Conservation (phyloP, 345 rosid genomes). For the Adansonia digitata region DNA sequence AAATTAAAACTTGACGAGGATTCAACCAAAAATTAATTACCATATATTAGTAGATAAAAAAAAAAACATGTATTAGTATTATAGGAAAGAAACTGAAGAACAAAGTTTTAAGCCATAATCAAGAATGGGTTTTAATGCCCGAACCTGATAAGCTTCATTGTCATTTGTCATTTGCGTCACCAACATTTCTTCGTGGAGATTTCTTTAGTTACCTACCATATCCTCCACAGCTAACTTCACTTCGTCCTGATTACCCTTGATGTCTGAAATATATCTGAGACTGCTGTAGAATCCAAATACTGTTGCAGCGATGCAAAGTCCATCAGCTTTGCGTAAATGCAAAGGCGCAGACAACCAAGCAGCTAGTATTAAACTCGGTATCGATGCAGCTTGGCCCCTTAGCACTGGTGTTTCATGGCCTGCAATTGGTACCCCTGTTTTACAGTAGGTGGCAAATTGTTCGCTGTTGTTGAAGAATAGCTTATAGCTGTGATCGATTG, state of each 20-base stretch:
- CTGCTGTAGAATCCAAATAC: not conserved
- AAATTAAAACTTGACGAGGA: no score
- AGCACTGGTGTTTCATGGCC: not conserved
- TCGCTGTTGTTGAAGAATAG: slow-evolving; percentile 8
- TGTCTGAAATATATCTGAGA: not conserved
- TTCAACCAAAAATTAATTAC: no score
- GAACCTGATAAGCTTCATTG: no score
- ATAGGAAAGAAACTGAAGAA: not conserved
- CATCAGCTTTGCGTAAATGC: not conserved
- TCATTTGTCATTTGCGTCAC: no score
- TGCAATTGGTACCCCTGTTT: not conserved
- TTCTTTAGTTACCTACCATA: not conserved
- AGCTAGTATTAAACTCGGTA: not conserved
- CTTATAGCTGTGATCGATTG: not conserved
- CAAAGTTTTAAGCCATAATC: not conserved
- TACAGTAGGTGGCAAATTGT: slow-evolving; percentile 28
- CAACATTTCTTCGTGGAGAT: not conserved
- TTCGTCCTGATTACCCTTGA: not conserved
- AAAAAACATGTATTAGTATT: not conserved
- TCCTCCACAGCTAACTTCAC: not conserved
- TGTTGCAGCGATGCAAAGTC: not conserved
- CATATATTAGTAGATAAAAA: not conserved
- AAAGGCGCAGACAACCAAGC: not conserved
- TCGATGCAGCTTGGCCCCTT: not conserved
- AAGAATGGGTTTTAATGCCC: not conserved